Percentiles rank a stretch among this genome's conserved stretches.
Conservation (phyloP, 257 asterid species). For the Apocynum venetum region DNA sequence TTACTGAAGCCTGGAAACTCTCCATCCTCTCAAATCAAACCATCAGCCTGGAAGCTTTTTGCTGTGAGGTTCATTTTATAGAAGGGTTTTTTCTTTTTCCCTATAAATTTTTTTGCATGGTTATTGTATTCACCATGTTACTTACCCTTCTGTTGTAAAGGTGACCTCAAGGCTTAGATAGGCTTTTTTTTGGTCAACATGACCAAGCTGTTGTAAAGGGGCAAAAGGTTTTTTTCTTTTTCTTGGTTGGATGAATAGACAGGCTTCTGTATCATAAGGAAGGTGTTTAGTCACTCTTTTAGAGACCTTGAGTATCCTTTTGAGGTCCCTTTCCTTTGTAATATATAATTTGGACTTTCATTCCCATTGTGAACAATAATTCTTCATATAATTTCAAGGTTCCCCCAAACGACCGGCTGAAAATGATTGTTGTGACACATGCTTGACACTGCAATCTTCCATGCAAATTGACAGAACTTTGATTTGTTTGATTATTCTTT, state of each 20-base stretch:
- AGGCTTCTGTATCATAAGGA: constrained; percentile 11
- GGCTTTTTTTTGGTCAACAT: background rate
- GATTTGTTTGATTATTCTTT: no score
- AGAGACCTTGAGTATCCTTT: constrained; percentile 7
- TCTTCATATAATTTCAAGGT: background rate
- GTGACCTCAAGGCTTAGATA: constrained; percentile 12
- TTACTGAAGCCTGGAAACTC: background rate
- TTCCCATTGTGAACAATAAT: background rate
- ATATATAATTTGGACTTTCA: background rate
- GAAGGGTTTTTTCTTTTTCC: constrained; percentile 15
- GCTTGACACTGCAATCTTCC: no score
- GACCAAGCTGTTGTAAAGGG: background rate
- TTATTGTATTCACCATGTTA: constrained; percentile 10
- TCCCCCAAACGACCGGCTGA: background rate
- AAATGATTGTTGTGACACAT: background rate
- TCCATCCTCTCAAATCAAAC: background rate
- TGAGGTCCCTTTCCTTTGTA: constrained; percentile 20
- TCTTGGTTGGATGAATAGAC: background rate
- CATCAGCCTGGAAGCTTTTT: constrained; percentile 1
- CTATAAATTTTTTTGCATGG: constrained; percentile 13
- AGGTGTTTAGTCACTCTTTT: constrained; percentile 6
- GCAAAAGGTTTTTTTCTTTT: background rate
- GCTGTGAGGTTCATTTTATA: constrained; percentile 21
- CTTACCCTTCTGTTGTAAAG: constrained; percentile 21
- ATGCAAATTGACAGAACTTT: background rate